Evolutionary conservation across 1,284 basidiomycete species (phyloP), one percentile per base, ranked within the genome.

Genomic region (Limonomyces culmigenus): DNA sequence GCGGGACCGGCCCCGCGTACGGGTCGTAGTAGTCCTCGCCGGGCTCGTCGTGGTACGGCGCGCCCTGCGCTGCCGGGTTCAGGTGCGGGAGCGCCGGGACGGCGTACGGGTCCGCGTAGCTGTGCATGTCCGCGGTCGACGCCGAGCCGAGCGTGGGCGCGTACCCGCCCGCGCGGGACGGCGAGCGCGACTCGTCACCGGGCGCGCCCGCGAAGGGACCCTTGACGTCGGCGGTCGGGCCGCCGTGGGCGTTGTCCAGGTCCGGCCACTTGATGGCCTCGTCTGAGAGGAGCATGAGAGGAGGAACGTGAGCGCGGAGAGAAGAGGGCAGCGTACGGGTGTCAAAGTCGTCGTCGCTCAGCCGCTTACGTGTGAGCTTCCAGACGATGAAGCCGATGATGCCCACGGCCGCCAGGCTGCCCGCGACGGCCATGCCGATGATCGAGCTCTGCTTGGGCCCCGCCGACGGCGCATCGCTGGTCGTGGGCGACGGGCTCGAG

Each of bases 211-310:
- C 73, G 32, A 60, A 66, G 11, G 73, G 75, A 42, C 65, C 65
- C 47, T 76, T 75, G 25, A 74, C 78, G 29, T 70, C 55, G 32
- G 70, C 65, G 38, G 71, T 74, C 0, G 75, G 39, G 53, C 47
- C 35, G 27, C 30, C 13, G 19, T 50, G 55, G 38, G 61, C 62
- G 38, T 62, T 52, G 50, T 83, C 81, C 33, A 86, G 63, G 45
- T 86, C 83, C 2, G 81, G 81, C 81, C 81, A 86, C 55, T 85
- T 85, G 56, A 86, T 86, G 19, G 77, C 77, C 53, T 83, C 78
- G 45, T 65, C 80, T 81, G 49, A 30, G 10, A 30, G 10, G 33
- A 25, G 32, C 37, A 38, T 40, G 29, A 34, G 34, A 25, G 36
- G 38, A 41, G 38, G 17, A 32, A 18, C 15, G 32, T 19, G n/a